A percentile compares a stretch with the other conserved stretches of the same genome.
Evolutionary conservation across 345 rosid genomes (phyloP).

Genomic region (Eucalyptus curtisii): DNA sequence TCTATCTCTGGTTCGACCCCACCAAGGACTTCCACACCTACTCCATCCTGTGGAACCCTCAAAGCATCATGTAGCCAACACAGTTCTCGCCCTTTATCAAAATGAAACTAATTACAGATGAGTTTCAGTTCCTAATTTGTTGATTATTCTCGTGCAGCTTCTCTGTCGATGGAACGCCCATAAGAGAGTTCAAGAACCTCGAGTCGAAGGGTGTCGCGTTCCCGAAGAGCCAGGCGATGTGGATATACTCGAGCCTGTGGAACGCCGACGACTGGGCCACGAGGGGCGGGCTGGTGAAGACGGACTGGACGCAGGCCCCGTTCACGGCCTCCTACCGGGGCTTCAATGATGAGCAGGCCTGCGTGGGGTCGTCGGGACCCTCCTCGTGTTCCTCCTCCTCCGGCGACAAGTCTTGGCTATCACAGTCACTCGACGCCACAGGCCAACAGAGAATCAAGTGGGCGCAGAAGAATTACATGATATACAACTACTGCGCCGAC

Average conservation of each 20-base stretch:
- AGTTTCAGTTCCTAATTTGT: neutral
- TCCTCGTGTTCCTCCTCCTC: slow-evolving; percentile 22
- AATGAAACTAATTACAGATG: too few species aligned
- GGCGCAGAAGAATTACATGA: slow-evolving; percentile 43
- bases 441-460: slow-evolving; percentile 14
- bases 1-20: neutral
- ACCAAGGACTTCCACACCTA: neutral
- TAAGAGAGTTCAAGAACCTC: neutral
- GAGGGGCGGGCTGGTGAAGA: neutral
- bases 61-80: neutral
- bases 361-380: neutral
- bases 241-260: neutral
- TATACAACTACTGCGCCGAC: slow-evolving; percentile 39
- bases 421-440: slow-evolving; percentile 15
- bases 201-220: neutral
- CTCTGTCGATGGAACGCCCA: neutral
- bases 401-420: neutral
- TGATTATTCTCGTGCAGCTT: neutral
- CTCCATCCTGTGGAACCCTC: neutral
- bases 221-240: neutral
- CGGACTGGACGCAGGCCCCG: neutral
- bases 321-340: neutral
- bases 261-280: neutral
- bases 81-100: neutral
- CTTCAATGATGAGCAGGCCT: neutral